These are phyloP conservation scores for Colletotrichum aenigma DNA, from an alignment of 2,329 filamentous ascomycete species.

Conservation along the genomic window DNA sequence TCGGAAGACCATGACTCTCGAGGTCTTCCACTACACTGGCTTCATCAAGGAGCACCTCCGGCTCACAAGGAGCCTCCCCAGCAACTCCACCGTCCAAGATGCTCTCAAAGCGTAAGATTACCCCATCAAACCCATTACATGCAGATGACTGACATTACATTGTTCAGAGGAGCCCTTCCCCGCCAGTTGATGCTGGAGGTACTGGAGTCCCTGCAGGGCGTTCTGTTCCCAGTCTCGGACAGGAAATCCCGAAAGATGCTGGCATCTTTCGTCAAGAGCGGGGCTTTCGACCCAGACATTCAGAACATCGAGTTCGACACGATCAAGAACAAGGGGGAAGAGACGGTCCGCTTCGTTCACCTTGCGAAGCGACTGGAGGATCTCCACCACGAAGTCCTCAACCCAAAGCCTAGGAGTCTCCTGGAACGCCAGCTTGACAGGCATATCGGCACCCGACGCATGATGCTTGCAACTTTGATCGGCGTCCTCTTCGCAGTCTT, in stretches of 20 bases:
- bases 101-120: not conserved
- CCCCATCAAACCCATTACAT: not conserved
- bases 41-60: slow-evolving; percentile 20
- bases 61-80: not conserved
- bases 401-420: slow-evolving; percentile 18
- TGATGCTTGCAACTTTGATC: slow-evolving; percentile 28
- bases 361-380: slow-evolving; percentile 13
- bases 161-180: slow-evolving; percentile 16
- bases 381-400: slow-evolving; percentile 22
- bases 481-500: slow-evolving; percentile 23
- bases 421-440: slow-evolving; percentile 21
- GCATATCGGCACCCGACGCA: slow-evolving; percentile 24
- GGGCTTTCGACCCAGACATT: slow-evolving; percentile 18
- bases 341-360: slow-evolving; percentile 13
- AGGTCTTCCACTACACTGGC: slow-evolving; percentile 12
- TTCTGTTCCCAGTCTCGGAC: slow-evolving; percentile 20
- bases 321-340: slow-evolving; percentile 6
- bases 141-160: not conserved
- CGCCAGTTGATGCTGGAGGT: slow-evolving; percentile 18
- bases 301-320: not conserved
- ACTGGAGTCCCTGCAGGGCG: slow-evolving; percentile 13
- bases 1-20: not conserved
- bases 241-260: slow-evolving; percentile 15
- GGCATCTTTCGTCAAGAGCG: not conserved
- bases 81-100: not conserved